phyloP scores from a whole-genome alignment of 352 stramenopile genomes.

The Pythium brachiatum region DNA sequence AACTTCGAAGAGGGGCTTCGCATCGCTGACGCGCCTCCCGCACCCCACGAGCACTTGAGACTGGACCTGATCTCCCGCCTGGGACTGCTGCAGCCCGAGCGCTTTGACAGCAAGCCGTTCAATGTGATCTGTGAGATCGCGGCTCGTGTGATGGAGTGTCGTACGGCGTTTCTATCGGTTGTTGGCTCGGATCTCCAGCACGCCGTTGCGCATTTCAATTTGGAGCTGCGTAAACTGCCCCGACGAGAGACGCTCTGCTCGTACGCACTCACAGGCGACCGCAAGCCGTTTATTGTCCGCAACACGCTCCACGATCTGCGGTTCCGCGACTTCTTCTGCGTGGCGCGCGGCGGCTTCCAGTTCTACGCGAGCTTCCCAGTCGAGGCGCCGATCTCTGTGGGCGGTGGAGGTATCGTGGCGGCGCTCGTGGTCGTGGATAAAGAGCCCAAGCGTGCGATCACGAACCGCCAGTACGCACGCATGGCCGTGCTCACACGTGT shows the following conservation, averaged over 20 bases:
- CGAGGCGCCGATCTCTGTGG: conserved; percentile 25
- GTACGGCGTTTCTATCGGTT: conserved; percentile 29
- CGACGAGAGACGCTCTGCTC: conserved; percentile 33
- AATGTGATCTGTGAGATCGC: conserved; percentile 33
- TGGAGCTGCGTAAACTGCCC: conserved; percentile 30
- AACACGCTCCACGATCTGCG: conserved; percentile 34
- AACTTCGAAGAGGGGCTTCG: conserved; percentile 35
- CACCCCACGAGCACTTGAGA: conserved; percentile 26
- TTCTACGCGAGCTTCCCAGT: conserved; percentile 42
- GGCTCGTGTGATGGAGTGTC: conserved; percentile 34
- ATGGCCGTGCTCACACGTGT: conserved; percentile 30
- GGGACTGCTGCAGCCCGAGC: conserved; percentile 15
- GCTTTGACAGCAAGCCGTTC: conserved; percentile 23
- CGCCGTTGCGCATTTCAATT: conserved; percentile 30
- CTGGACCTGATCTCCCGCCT: conserved; percentile 29
- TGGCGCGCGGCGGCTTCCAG: conserved; percentile 27
- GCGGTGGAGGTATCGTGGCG: conserved; percentile 30
- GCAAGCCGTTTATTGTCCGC: conserved; percentile 31
- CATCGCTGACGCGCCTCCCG: conserved; percentile 25
- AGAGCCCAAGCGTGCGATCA: conserved; percentile 30
- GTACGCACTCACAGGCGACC: conserved; percentile 33
- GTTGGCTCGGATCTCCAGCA: conserved; percentile 32
- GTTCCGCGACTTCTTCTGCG: conserved; percentile 38
- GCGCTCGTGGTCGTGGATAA: conserved; percentile 34
- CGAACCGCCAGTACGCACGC: conserved; percentile 33